Evolutionary conservation across 2,329 filamentous ascomycete species (phyloP).

Genomic region (Trichoderma afroharzianum): DNA sequence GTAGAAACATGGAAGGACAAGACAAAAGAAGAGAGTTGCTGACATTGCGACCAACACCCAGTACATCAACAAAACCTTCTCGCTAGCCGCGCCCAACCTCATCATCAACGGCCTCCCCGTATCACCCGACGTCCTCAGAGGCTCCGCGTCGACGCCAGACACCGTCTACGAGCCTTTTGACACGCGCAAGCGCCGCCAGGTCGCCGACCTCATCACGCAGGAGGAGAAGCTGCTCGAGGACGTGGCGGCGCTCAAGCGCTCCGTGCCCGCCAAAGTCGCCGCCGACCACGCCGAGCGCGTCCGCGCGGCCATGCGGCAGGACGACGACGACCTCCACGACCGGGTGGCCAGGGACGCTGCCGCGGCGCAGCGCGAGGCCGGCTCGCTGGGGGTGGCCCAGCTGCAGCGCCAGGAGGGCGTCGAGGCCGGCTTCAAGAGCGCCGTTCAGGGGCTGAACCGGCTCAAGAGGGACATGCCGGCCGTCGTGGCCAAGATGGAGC

Average conservation of each 20-base stretch:
- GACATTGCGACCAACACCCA: slow-evolving; percentile 26
- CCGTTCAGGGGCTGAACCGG: slow-evolving; percentile 48
- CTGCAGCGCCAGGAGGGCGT: slow-evolving; percentile 44
- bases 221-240: slow-evolving; percentile 63
- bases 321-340: slow-evolving; percentile 43
- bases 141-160: slow-evolving; percentile 23
- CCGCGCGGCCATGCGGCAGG: slow-evolving; percentile 39
- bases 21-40: background rate
- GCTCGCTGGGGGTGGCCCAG: slow-evolving; percentile 25
- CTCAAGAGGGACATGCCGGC: slow-evolving; percentile 60
- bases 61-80: slow-evolving; percentile 62
- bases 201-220: slow-evolving; percentile 57
- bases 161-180: slow-evolving; percentile 58
- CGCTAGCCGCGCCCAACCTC: slow-evolving; percentile 56
- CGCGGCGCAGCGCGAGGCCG: slow-evolving; percentile 12
- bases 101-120: slow-evolving; percentile 59
- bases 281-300: slow-evolving; percentile 40
- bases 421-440: slow-evolving; percentile 44
- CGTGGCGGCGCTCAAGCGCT: slow-evolving; percentile 57
- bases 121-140: slow-evolving; percentile 38
- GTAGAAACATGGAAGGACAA: background rate
- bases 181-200: slow-evolving; percentile 53
- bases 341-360: slow-evolving; percentile 22
- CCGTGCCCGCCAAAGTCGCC: slow-evolving; percentile 46
- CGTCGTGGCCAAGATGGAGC: slow-evolving; percentile 62